These are phyloP conservation scores for Teunomyces gatunensis DNA, from an alignment of 805 yeast species.

Conservation along the genomic window DNA sequence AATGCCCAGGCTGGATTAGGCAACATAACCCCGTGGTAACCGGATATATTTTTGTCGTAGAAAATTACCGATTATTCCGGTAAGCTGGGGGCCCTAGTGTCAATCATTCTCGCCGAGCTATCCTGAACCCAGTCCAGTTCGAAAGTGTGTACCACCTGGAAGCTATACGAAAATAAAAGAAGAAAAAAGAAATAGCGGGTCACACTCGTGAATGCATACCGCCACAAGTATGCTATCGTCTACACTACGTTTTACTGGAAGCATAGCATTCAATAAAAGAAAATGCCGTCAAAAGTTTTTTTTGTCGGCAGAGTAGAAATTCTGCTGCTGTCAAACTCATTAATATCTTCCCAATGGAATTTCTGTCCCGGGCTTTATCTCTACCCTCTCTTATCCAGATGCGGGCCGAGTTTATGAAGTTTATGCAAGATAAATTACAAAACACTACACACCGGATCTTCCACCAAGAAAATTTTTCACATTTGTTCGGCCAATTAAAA, in stretches of 20 bases:
- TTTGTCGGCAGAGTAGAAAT: too few species aligned
- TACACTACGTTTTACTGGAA: too few species aligned
- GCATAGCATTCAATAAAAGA: too few species aligned
- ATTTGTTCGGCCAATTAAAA: not conserved
- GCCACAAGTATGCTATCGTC: too few species aligned
- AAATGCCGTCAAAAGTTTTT: too few species aligned
- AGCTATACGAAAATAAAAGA: too few species aligned
- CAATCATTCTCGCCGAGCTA: not conserved
- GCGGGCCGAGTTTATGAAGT: not conserved
- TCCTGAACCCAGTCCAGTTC: not conserved
- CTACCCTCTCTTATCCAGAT: slow-evolving; percentile 2
- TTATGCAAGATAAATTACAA: slow-evolving; percentile 1
- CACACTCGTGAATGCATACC: too few species aligned
- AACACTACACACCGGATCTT: not conserved
- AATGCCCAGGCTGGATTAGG: not conserved
- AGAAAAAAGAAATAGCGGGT: too few species aligned
- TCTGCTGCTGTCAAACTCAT: too few species aligned
- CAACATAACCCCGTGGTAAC: not conserved
- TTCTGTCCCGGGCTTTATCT: not conserved
- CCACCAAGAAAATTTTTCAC: slow-evolving; percentile 1
- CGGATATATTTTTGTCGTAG: not conserved
- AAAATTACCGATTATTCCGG: not conserved
- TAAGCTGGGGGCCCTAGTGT: too few species aligned
- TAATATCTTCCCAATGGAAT: too few species aligned
- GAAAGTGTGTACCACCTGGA: too few species aligned